These are phyloP conservation scores for Zygosaccharomyces kombuchaensis DNA, from an alignment of 805 yeast genomes.

Conservation along the genomic window DNA sequence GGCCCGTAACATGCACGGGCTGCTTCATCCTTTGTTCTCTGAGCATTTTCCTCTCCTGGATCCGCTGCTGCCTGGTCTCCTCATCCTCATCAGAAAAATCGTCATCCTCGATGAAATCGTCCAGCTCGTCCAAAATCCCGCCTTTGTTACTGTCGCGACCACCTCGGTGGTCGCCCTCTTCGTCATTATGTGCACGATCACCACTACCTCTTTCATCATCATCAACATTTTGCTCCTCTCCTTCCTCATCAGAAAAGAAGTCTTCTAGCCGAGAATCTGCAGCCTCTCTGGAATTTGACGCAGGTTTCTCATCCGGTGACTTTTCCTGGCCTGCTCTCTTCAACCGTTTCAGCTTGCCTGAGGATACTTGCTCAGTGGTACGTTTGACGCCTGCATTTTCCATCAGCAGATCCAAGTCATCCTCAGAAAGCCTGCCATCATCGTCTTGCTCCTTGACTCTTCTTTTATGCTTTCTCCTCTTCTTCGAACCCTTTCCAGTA, in stretches of 20 bases:
- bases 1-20: conserved; percentile 53
- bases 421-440: conserved; percentile 80
- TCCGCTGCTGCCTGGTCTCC: conserved; percentile 43
- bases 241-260: conserved; percentile 42
- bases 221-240: conserved; percentile 26
- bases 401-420: conserved; percentile 85
- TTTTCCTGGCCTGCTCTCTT: conserved; percentile 60
- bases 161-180: conserved; percentile 22
- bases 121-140: conserved; percentile 71
- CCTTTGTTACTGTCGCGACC: conserved; percentile 31
- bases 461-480: conserved; percentile 39
- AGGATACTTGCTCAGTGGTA: conserved; percentile 34
- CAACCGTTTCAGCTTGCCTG: conserved; percentile 64
- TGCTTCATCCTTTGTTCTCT: conserved; percentile 45
- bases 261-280: conserved; percentile 35
- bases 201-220: conserved; percentile 18
- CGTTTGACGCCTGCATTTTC: conserved; percentile 83
- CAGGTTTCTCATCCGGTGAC: conserved; percentile 18
- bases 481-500: conserved; percentile 26
- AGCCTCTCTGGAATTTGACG: conserved; percentile 14
- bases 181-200: conserved; percentile 20
- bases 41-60: conserved; percentile 29
- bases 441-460: conserved; percentile 44
- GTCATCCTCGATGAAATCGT: conserved; percentile 96
- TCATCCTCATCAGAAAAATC: conserved; percentile 83